Evolutionary conservation across 2,329 filamentous ascomycete species (phyloP).

Genomic region (Botryotinia narcissicola): DNA sequence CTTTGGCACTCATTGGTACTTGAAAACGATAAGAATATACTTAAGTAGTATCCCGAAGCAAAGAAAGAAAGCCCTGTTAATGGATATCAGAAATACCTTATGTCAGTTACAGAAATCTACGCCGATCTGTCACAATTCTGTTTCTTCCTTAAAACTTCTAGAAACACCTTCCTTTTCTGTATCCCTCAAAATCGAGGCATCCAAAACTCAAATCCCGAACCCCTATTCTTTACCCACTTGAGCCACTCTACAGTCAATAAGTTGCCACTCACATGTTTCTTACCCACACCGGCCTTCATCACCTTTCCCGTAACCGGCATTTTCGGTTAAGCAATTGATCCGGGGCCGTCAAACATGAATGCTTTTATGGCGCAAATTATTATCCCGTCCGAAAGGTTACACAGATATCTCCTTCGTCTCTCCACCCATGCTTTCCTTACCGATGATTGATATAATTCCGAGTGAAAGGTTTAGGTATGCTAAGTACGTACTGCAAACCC

Average conservation of each 20-base stretch:
- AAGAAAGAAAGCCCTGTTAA: neutral
- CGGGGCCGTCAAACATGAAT: neutral
- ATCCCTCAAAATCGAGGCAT: neutral
- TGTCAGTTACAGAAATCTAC: neutral
- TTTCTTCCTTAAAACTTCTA: neutral
- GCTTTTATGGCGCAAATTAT: neutral
- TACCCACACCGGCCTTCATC: neutral
- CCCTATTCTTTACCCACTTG: neutral
- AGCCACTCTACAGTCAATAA: neutral
- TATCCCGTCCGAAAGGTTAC: neutral
- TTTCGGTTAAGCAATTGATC: neutral
- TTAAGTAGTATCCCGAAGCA: neutral
- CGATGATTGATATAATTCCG: neutral
- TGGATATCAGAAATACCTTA: neutral
- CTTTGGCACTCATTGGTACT: neutral
- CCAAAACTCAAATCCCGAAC: neutral
- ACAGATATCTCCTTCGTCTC: neutral
- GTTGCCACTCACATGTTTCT: neutral
- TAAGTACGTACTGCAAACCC: too few relatives aligned
- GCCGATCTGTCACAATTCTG: neutral
- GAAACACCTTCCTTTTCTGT: neutral
- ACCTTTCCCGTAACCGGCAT: neutral
- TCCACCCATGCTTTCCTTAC: neutral
- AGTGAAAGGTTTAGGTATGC: too few relatives aligned
- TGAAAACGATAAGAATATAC: neutral